Evolutionary conservation across 2,329 filamentous ascomycete genomes (phyloP).

Genomic region (Sclerotiophoma versabilis): DNA sequence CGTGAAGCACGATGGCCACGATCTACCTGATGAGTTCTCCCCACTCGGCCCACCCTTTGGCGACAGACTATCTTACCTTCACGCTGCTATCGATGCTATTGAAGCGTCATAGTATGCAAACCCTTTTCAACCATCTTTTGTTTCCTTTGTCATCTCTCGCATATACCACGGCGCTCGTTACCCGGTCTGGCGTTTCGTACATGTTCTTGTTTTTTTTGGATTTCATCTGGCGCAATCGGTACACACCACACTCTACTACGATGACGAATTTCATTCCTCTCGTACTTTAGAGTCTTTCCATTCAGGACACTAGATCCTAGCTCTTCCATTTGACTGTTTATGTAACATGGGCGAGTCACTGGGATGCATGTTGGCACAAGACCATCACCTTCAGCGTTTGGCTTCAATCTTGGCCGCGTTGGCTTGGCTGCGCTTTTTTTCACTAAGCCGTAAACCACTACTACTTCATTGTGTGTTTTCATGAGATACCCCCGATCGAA

Average conservation of each 20-base stretch:
- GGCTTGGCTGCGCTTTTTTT: background rate
- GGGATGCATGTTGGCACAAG: conserved; percentile 18
- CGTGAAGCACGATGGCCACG: conserved; percentile 26
- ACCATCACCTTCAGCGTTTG: background rate
- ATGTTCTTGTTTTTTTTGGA: conserved; percentile 7
- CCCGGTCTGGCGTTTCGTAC: conserved; percentile 11
- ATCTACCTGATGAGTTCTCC: conserved; percentile 24
- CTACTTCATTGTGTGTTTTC: conserved; percentile 38
- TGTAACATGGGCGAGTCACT: conserved; percentile 21
- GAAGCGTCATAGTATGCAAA: conserved; percentile 19
- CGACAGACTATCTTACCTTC: conserved; percentile 34
- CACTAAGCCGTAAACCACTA: background rate
- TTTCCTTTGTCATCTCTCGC: conserved; percentile 21
- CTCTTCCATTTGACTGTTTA: conserved; percentile 13
- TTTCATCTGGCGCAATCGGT: conserved; percentile 31
- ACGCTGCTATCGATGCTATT: conserved; percentile 30
- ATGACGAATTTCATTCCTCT: conserved; percentile 41
- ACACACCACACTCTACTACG: conserved; percentile 44
- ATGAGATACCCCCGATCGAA: conserved; percentile 39
- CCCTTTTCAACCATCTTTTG: background rate
- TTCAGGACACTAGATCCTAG: background rate
- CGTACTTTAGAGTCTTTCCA: background rate
- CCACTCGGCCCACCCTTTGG: conserved; percentile 40
- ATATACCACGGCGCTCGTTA: conserved; percentile 20
- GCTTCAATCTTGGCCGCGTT: background rate